Evolutionary conservation across 2,329 filamentous ascomycete genomes (phyloP).

Genomic region (Colletotrichum sidae): DNA sequence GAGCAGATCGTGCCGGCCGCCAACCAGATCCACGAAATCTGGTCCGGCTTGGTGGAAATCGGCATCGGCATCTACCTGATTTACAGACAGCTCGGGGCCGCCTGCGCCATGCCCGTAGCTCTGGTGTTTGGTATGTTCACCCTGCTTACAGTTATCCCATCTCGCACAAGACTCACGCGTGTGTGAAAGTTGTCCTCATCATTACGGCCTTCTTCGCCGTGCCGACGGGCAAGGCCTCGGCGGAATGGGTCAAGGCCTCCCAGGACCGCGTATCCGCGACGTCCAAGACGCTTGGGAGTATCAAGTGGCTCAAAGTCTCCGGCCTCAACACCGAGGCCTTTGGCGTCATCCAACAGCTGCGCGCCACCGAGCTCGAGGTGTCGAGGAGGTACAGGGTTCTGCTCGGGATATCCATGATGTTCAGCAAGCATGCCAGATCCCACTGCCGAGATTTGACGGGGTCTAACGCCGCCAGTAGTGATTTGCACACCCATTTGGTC

Average conservation of each 20-base stretch:
- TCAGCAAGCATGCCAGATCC: slow-evolving; percentile 28
- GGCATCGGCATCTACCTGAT: slow-evolving; percentile 44
- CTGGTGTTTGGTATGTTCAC: slow-evolving; percentile 54
- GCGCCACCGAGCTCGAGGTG: slow-evolving; percentile 39
- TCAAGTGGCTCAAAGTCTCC: slow-evolving; percentile 64
- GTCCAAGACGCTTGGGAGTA: slow-evolving; percentile 57
- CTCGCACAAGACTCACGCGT: slow-evolving; percentile 14
- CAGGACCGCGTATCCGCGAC: slow-evolving; percentile 61
- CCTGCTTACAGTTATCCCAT: slow-evolving; percentile 2
- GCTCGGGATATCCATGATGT: slow-evolving; percentile 35
- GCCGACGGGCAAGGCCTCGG: slow-evolving; percentile 48
- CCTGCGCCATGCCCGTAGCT: slow-evolving; percentile 55
- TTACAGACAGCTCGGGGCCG: slow-evolving; percentile 51
- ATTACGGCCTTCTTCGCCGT: slow-evolving; percentile 44
- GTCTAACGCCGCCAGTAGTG: slow-evolving; percentile 19
- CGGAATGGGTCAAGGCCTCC: slow-evolving; percentile 61
- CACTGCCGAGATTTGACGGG: background rate
- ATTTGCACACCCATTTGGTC: slow-evolving; percentile 39
- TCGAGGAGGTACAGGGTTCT: slow-evolving; percentile 42
- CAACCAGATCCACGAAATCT: slow-evolving; percentile 40
- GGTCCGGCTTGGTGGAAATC: slow-evolving; percentile 42
- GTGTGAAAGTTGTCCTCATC: slow-evolving; percentile 44
- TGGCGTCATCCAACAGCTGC: slow-evolving; percentile 38
- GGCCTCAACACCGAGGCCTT: slow-evolving; percentile 56
- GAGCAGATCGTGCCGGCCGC: slow-evolving; percentile 42